Evolutionary conservation across 2,329 filamentous ascomycete genomes (phyloP), one percentile per base, ranked within the genome.

Genomic region (Fusarium goolgardi): DNA sequence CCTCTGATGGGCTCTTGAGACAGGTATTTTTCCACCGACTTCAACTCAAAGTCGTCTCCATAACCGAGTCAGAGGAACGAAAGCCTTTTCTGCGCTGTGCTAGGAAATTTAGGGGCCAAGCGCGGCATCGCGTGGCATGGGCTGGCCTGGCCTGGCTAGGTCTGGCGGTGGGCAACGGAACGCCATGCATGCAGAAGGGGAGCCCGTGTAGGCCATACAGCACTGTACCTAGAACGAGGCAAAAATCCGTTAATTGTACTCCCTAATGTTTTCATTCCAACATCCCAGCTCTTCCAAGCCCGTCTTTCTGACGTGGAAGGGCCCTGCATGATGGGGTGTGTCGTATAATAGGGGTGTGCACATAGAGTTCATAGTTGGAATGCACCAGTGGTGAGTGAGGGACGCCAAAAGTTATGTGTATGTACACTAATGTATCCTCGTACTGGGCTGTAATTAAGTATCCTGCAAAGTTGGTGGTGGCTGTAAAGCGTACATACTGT

Each of bases 41-140:
- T 52, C 34, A 51, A 51, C 47, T 51, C 32, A 39, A 25, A 40
- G 34, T 45, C 12, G 43, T 53, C 39, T 53, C 50, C 50, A 34
- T 45, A 53, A 34, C 47, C 47, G 47, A 51, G 47, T 51, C 47
- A 51, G 47, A 51, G 10, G 47, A 51, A 20, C 34, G 35, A 51
- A 39, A 40, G 47, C 35, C 25, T 51, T 50, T 51, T 25, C 23
- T 51, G 34, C 20, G 39, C 40, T 53, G 32, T 45, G 39, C 40
- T 53, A 40, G 52, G 55, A 63, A 64, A 60, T 52, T 53, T 56
- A 65, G 64, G 61, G 58, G 61, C 67, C 69, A 66, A 71, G 67
- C 67, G 65, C 67, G 69, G 65, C 53, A 64, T 45, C 60, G 67
- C 65, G 68, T 63, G 49, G 59, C 49, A 63, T 71, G 67, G 63